Evolutionary conservation across 495 filamentous ascomycete species (phyloP).

Genomic region (Lichina pygmaea): DNA sequence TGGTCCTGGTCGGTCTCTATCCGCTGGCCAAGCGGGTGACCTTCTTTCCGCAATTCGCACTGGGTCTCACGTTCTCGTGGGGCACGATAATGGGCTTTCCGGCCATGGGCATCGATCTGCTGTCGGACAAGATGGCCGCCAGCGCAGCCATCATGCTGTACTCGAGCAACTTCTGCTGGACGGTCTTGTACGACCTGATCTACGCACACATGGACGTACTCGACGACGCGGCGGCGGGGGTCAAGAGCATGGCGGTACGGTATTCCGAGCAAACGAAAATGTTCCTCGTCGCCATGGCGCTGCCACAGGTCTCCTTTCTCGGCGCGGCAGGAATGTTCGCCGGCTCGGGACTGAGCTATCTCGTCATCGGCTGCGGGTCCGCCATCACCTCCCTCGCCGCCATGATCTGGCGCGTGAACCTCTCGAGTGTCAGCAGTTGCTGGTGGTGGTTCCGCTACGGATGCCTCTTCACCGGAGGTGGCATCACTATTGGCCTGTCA

Average conservation of each 20-base stretch:
- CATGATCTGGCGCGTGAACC: slow-evolving; percentile 73
- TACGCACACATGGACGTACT: slow-evolving; percentile 98
- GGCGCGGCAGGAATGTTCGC: slow-evolving; percentile 44
- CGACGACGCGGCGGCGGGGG: slow-evolving; percentile 75
- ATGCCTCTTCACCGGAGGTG: slow-evolving; percentile 39
- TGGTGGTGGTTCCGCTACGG: slow-evolving; percentile 93
- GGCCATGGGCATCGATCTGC: slow-evolving; percentile 59
- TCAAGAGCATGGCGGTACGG: slow-evolving; percentile 81
- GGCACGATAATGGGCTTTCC: slow-evolving; percentile 94
- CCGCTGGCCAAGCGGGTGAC: slow-evolving; percentile 85
- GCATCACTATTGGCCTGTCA: slow-evolving; percentile 31
- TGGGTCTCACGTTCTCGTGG: slow-evolving; percentile 90
- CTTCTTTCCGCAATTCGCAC: slow-evolving; percentile 77
- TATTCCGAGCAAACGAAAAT: slow-evolving; percentile 75
- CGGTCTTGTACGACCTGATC: slow-evolving; percentile 91
- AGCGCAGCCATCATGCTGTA: slow-evolving; percentile 51
- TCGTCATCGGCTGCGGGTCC: slow-evolving; percentile 60
- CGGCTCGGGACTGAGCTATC: slow-evolving; percentile 67
- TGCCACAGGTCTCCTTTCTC: slow-evolving; percentile 52
- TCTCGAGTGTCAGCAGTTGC: slow-evolving; percentile 64
- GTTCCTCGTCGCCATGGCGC: slow-evolving; percentile 49
- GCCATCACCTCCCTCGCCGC: slow-evolving; percentile 44
- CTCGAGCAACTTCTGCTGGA: slow-evolving; percentile 74
- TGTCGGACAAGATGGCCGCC: slow-evolving; percentile 34
- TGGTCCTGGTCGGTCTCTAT: slow-evolving; percentile 59